phyloP scores from a whole-genome alignment of 179 eudicot genomes.

The Drosera spatulata region DNA sequence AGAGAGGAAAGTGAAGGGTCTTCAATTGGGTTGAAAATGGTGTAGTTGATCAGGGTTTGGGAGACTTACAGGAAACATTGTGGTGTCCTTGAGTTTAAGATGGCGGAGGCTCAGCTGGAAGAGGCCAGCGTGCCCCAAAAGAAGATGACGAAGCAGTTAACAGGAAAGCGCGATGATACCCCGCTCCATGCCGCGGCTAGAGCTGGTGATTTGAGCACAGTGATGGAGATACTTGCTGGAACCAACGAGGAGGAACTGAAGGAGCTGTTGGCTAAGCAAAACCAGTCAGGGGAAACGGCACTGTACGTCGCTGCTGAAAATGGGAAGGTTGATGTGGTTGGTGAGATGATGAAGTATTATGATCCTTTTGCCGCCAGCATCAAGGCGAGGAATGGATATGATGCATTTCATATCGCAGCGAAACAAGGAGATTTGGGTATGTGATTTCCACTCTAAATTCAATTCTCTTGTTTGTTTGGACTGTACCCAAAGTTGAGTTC shows the following conservation, averaged over 20 bases:
- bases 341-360: conserved; percentile 57
- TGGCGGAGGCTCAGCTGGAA: neutral
- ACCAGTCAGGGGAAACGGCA: conserved; percentile 77
- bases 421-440: conserved; percentile 85
- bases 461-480: conserved; percentile 7
- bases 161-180: conserved; percentile 36
- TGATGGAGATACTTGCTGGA: conserved; percentile 29
- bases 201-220: conserved; percentile 46
- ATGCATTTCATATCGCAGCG: conserved; percentile 89
- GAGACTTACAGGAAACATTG: neutral
- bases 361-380: conserved; percentile 62
- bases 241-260: conserved; percentile 36
- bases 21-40: neutral
- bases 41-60: neutral
- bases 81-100: neutral
- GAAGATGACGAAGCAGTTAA: conserved; percentile 2
- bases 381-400: conserved; percentile 76
- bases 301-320: conserved; percentile 72
- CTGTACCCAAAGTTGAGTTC: too few relatives aligned
- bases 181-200: conserved; percentile 73
- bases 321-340: conserved; percentile 53
- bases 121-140: conserved; percentile 1
- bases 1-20: neutral
- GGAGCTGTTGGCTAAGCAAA: conserved; percentile 46
- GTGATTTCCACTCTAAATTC: conserved; percentile 7